Base-by-base conservation (phyloP, 805 yeast genomes). In the Zygosaccharomyces lentus region DNA sequence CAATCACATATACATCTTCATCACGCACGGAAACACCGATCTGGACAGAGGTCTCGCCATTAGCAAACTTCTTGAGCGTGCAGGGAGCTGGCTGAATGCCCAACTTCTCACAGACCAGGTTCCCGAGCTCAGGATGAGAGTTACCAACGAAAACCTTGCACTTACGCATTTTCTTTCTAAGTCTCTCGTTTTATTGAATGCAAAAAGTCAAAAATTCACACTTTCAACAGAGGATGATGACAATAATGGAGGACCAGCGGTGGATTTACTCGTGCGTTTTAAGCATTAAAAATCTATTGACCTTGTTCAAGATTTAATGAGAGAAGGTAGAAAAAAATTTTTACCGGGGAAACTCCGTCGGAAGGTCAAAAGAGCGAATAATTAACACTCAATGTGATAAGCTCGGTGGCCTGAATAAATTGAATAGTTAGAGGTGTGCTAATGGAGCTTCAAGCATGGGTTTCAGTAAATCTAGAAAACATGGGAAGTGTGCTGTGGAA, bases 31-130 rank as follows among this genome's bases (percentile, higher is more conserved):
- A 87, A 25, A 84, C 90, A 37, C 97, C 96, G 54, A 91, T 87
- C 64, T 87, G 96, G 38, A 95, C 96, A 37, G 95, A 85, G 3
- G 99, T 93, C 71, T 93, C 99, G 45, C 99, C 99, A 64, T 93
- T 93, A 52, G 96, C 86, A 69, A 93, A 93, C 68, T 89, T 90
- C 68, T 86, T 84, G 56, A 91, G 73, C 8, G 93, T 80, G 62
- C 95, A 87, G 24, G 96, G 95, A 24, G 97, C 98, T 9, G 96
- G 89, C 59, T 87, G 87, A 35, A 89, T 89, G 29, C 98, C 98
- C 35, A 93, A 72, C 45, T 90, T 76, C 49, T 87, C 87, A 69
- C 99, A 93, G 36, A 93, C 95, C 52, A 87, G 74, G 51, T 80
- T 75, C 32, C 99, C 99, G 57, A 93, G 75, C 63, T 89, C 96